Evolutionary conservation across 768 basidiomycete genomes (phyloP).

Genomic region (Termitomyces sp.): DNA sequence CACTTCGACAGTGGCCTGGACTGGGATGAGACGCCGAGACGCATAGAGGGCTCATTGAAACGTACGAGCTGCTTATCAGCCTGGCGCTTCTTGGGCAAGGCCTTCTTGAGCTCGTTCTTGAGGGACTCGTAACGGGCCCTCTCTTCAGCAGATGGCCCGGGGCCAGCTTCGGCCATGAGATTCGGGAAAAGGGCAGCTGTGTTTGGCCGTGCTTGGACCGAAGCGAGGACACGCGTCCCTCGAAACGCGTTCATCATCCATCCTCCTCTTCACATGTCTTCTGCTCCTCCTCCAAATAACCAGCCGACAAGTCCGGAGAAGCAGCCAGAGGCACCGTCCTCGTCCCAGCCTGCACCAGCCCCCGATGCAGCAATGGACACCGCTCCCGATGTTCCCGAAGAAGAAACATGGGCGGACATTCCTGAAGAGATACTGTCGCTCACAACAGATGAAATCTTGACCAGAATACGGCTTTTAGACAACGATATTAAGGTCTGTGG

Average conservation of each 20-base stretch:
- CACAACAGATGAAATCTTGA: constrained; percentile 81
- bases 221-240: constrained; percentile 32
- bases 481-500: constrained; percentile 86
- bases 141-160: constrained; percentile 54
- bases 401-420: constrained; percentile 89
- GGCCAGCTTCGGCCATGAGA: constrained; percentile 33
- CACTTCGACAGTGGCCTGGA: constrained; percentile 69
- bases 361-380: constrained; percentile 61
- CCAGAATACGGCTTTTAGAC: constrained; percentile 88
- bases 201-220: constrained; percentile 22
- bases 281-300: constrained; percentile 48
- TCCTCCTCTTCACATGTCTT: constrained; percentile 42
- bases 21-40: not conserved
- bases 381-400: constrained; percentile 59
- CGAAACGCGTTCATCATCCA: constrained; percentile 25
- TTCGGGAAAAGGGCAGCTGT: constrained; percentile 11
- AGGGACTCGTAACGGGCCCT: constrained; percentile 66
- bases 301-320: constrained; percentile 50
- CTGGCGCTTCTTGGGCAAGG: constrained; percentile 68
- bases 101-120: constrained; percentile 70
- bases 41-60: constrained; percentile 5
- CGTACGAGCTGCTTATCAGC: constrained; percentile 75
- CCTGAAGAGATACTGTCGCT: constrained; percentile 81
- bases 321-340: constrained; percentile 35
- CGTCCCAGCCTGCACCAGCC: constrained; percentile 26